Evolutionary conservation across 306 rosid species (phyloP).

Genomic region (Sechiopsis laciniata): DNA sequence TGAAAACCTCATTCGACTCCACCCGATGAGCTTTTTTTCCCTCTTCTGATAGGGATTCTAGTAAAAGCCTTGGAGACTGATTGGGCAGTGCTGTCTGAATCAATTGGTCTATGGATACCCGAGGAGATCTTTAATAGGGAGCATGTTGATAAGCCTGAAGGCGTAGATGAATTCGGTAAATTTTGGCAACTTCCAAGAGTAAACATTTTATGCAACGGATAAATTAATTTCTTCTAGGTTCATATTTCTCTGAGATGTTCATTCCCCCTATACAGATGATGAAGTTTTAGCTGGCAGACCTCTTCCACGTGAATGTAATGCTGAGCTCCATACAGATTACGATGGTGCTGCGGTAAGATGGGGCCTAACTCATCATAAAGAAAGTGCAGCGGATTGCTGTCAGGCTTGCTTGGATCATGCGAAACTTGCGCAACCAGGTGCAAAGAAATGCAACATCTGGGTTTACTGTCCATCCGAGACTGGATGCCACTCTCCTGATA

Average conservation of each 20-base stretch:
- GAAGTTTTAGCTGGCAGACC: slow-evolving; percentile 80
- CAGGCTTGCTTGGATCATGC: slow-evolving; percentile 93
- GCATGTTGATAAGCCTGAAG: slow-evolving; percentile 74
- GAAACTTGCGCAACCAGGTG: slow-evolving; percentile 54
- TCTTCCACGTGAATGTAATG: slow-evolving; percentile 56
- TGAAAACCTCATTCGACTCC: neutral
- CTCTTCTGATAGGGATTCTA: slow-evolving; percentile 43
- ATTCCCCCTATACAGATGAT: slow-evolving; percentile 43
- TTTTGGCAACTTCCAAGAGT: neutral
- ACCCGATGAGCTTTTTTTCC: slow-evolving; percentile 17
- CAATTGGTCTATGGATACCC: slow-evolving; percentile 88
- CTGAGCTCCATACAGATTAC: slow-evolving; percentile 78
- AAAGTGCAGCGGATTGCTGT: slow-evolving; percentile 96
- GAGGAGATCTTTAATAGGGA: slow-evolving; percentile 43
- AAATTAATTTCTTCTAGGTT: neutral
- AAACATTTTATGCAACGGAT: neutral
- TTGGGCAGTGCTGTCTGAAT: slow-evolving; percentile 63
- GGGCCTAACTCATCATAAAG: slow-evolving; percentile 92
- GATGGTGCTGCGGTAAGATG: slow-evolving; percentile 83
- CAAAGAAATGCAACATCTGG: slow-evolving; percentile 80
- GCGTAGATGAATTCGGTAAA: slow-evolving; percentile 56
- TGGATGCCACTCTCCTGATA: slow-evolving; percentile 91
- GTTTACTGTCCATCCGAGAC: slow-evolving; percentile 84
- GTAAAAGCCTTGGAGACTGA: slow-evolving; percentile 67
- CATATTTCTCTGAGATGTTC: slow-evolving; percentile 22